phyloP scores from a whole-genome alignment of 768 basidiomycete genomes.

The Termitomyces eurrhizus region DNA sequence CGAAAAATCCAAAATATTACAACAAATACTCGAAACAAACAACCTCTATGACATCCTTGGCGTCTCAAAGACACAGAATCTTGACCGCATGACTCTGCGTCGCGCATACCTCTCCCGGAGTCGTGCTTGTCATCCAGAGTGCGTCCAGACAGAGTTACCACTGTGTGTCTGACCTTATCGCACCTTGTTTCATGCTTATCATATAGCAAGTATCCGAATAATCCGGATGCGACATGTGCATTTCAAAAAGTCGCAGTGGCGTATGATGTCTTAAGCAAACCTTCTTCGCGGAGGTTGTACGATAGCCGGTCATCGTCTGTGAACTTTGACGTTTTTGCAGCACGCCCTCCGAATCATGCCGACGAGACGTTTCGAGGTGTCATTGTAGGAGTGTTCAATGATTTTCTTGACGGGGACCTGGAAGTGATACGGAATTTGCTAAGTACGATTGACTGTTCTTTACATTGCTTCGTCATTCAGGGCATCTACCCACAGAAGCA shows the following conservation, averaged over 20 bases:
- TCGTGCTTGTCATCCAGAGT: slow-evolving; percentile 85
- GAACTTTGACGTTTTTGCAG: slow-evolving; percentile 51
- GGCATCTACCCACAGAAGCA: slow-evolving; percentile 42
- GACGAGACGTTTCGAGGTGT: slow-evolving; percentile 81
- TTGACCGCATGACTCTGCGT: slow-evolving; percentile 62
- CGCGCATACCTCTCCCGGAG: slow-evolving; percentile 76
- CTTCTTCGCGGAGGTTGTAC: slow-evolving; percentile 63
- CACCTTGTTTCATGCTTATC: slow-evolving; percentile 10
- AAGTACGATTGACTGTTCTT: slow-evolving; percentile 40
- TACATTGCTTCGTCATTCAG: not conserved
- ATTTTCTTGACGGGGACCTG: slow-evolving; percentile 85
- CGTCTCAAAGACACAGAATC: slow-evolving; percentile 39
- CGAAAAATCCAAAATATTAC: slow-evolving; percentile 30
- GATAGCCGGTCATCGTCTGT: slow-evolving; percentile 50
- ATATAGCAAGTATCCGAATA: slow-evolving; percentile 73
- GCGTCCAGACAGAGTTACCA: slow-evolving; percentile 24
- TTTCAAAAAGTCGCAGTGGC: slow-evolving; percentile 87
- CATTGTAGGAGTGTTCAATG: slow-evolving; percentile 69
- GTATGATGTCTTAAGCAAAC: slow-evolving; percentile 75
- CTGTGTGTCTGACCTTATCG: slow-evolving; percentile 9
- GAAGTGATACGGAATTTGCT: slow-evolving; percentile 77
- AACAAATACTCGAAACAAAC: slow-evolving; percentile 53
- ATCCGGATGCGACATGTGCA: slow-evolving; percentile 73
- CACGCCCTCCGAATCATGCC: slow-evolving; percentile 51
- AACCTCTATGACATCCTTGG: slow-evolving; percentile 77